Percentiles rank a stretch among this genome's conserved stretches.
Evolutionary conservation across 2,329 filamentous ascomycete genomes (phyloP).

Genomic region (Xylariaceae sp.): DNA sequence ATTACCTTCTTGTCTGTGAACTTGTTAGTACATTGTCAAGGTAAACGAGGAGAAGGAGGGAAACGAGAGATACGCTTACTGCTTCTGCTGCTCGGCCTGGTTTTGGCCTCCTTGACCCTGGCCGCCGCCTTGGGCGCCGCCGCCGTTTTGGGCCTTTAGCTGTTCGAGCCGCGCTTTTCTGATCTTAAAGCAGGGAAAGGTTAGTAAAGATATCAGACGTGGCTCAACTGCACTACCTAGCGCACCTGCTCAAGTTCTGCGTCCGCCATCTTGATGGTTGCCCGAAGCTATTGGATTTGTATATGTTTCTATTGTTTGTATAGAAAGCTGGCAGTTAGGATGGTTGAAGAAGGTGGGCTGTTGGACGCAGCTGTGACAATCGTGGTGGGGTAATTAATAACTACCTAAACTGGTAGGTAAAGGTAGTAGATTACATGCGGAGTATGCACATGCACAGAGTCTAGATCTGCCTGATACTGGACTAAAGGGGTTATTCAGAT

Average conservation of each 20-base stretch:
- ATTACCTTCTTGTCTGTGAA: constrained; percentile 47
- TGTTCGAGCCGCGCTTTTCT: constrained; percentile 90
- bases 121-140: constrained; percentile 50
- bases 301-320: constrained; percentile 1
- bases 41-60: neutral
- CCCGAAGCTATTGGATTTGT: neutral
- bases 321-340: no score
- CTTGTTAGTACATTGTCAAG: constrained; percentile 15
- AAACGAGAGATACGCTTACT: constrained; percentile 49
- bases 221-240: constrained; percentile 16
- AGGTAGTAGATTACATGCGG: no score
- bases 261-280: constrained; percentile 39
- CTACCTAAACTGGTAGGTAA: no score
- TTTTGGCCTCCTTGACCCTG: constrained; percentile 40
- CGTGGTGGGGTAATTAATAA: neutral
- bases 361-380: neutral
- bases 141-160: constrained; percentile 73
- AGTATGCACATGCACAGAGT: no score
- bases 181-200: constrained; percentile 59
- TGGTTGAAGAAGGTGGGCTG: neutral
- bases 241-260: constrained; percentile 44
- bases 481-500: neutral
- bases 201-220: constrained; percentile 11
- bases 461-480: neutral
- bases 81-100: constrained; percentile 63